A percentile compares a stretch with the other conserved stretches of the same genome.
Evolutionary conservation across 805 yeast species (phyloP).

Genomic region (Wickerhamiella occidentalis): DNA sequence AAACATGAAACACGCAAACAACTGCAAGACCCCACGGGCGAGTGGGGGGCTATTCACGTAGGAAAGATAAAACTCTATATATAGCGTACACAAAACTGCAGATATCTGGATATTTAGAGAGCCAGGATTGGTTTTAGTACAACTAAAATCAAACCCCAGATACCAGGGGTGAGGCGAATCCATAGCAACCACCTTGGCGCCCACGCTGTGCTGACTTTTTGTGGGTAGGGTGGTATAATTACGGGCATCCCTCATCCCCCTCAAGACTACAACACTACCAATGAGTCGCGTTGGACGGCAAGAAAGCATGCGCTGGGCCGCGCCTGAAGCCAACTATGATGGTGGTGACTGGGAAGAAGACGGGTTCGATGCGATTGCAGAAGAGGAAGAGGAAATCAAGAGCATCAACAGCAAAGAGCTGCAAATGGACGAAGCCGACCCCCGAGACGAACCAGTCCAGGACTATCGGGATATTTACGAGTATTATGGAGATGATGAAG

Average conservation of each 20-base stretch:
- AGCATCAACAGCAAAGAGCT: conserved; percentile 4
- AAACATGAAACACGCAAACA: neutral
- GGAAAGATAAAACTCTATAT: too few species aligned
- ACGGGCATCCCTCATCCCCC: neutral
- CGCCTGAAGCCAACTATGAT: conserved; percentile 27
- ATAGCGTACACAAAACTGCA: too few species aligned
- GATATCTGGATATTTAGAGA: too few species aligned
- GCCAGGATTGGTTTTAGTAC: too few species aligned
- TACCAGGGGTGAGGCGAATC: too few species aligned
- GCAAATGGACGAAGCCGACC: neutral
- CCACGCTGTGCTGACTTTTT: too few species aligned
- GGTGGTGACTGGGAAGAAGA: conserved; percentile 30
- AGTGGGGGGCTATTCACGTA: neutral
- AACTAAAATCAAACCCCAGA: too few species aligned
- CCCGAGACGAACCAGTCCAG: neutral
- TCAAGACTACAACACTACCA: neutral
- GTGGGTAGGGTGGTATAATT: too few species aligned
- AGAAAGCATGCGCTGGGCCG: conserved; percentile 30
- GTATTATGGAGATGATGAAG: conserved; percentile 4
- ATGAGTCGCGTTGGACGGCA: conserved; percentile 15
- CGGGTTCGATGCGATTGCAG: conserved; percentile 1
- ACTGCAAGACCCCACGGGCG: neutral
- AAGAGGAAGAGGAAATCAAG: neutral
- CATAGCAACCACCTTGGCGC: too few species aligned
- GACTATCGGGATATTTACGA: conserved; percentile 4